Evolutionary conservation across 768 basidiomycete genomes (phyloP).

Genomic region (Naganishia vaughanmartiniae): DNA sequence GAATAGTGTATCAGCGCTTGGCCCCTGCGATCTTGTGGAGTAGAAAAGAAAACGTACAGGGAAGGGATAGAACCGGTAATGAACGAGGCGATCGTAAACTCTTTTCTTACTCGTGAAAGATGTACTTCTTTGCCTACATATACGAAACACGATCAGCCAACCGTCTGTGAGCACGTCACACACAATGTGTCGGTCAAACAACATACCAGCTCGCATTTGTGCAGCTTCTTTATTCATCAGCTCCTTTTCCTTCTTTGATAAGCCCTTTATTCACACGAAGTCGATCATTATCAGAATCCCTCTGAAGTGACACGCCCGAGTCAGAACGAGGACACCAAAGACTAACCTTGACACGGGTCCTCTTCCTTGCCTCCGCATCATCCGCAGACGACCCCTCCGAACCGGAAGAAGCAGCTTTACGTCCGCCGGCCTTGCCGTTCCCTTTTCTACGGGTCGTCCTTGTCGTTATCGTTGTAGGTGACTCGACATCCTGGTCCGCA

Average conservation of each 20-base stretch:
- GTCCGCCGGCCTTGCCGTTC: not conserved
- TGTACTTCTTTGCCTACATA: slow-evolving; percentile 19
- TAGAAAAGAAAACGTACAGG: slow-evolving; percentile 1
- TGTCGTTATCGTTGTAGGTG: not conserved
- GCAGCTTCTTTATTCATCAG: slow-evolving; percentile 16
- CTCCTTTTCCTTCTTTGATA: slow-evolving; percentile 16
- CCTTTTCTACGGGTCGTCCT: not conserved
- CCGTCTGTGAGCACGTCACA: not conserved
- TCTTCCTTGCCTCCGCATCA: slow-evolving; percentile 2
- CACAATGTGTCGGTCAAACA: not conserved
- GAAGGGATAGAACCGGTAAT: not conserved
- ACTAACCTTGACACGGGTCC: slow-evolving; percentile 3
- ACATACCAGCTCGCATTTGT: slow-evolving; percentile 21
- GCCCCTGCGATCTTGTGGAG: not conserved
- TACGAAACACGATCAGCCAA: not conserved
- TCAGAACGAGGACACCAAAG: not conserved
- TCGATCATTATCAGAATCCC: not conserved
- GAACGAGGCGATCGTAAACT: slow-evolving; percentile 12
- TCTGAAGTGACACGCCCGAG: not conserved
- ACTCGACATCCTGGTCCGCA: too few relatives aligned
- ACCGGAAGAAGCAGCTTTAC: too few relatives aligned
- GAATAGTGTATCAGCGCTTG: too few relatives aligned
- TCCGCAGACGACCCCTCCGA: not conserved
- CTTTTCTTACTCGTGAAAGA: slow-evolving; percentile 7
- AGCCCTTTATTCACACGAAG: not conserved